Evolutionary conservation across 1,139 yeast genomes (phyloP).

Genomic region (Hansenula lynferdii): DNA sequence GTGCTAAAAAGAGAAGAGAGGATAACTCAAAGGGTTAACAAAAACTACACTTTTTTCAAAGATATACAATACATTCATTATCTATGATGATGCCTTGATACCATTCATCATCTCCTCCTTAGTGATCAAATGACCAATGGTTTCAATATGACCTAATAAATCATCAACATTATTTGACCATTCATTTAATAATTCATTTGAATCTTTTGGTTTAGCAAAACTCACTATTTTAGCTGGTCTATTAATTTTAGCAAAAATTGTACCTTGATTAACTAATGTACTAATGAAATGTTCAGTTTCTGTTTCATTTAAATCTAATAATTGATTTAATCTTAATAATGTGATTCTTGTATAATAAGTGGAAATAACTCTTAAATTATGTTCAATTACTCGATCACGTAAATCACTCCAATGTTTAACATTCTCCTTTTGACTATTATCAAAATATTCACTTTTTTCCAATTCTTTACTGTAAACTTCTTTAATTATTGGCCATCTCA

Average conservation of each 20-base stretch:
- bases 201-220: constrained; percentile 71
- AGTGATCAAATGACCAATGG: constrained; percentile 92
- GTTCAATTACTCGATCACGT: constrained; percentile 88
- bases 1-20: constrained; percentile 34
- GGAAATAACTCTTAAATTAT: constrained; percentile 85
- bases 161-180: constrained; percentile 91
- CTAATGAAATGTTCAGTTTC: constrained; percentile 86
- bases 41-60: too few species aligned
- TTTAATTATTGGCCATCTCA: constrained; percentile 89
- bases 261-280: constrained; percentile 83
- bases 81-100: constrained; percentile 35
- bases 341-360: constrained; percentile 83
- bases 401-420: constrained; percentile 71
- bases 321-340: constrained; percentile 69
- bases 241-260: constrained; percentile 89
- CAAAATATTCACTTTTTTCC: constrained; percentile 44
- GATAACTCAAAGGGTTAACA: too few species aligned
- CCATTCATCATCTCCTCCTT: constrained; percentile 96
- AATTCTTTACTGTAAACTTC: constrained; percentile 54
- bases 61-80: too few species aligned
- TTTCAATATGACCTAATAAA: constrained; percentile 83
- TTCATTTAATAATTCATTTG: constrained; percentile 84
- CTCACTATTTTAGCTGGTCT: constrained; percentile 86
- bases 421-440: constrained; percentile 31
- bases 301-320: constrained; percentile 68